A percentile compares a stretch with the other conserved stretches of the same genome.
Evolutionary conservation across 129 eudicot genomes (phyloP).

Genomic region (Tagetes erecta): DNA sequence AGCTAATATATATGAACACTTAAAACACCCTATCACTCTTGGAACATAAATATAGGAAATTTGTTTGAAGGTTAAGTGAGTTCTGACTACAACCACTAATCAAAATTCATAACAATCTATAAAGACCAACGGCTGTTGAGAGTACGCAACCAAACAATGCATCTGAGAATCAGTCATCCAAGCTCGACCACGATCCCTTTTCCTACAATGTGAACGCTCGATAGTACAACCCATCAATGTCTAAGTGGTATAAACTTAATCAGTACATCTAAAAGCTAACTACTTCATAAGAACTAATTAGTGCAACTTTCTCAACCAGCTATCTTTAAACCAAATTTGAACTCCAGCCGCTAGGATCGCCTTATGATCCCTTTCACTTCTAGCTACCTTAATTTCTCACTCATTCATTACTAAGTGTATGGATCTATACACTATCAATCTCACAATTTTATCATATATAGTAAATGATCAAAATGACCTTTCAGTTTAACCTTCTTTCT

Average conservation of each 20-base stretch:
- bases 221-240: conserved; percentile 14
- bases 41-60: too few relatives aligned
- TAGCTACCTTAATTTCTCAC: conserved; percentile 24
- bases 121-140: too few relatives aligned
- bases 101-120: too few relatives aligned
- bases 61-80: too few relatives aligned
- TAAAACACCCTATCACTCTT: too few relatives aligned
- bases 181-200: not conserved
- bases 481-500: conserved; percentile 13
- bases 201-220: conserved; percentile 6
- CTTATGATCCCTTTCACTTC: conserved; percentile 18
- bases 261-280: conserved; percentile 23
- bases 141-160: too few relatives aligned
- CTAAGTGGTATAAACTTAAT: conserved; percentile 27
- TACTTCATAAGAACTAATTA: conserved; percentile 13
- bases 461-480: conserved; percentile 27
- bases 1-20: too few relatives aligned
- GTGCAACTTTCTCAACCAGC: conserved; percentile 23
- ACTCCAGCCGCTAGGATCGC: conserved; percentile 26
- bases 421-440: conserved; percentile 60
- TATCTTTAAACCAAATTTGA: conserved; percentile 8
- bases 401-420: conserved; percentile 36
- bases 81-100: too few relatives aligned
- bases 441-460: conserved; percentile 38
- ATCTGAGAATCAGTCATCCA: too few relatives aligned